Evolutionary conservation across 208 protist species (phyloP), one percentile per base, ranked within the genome.

Genomic region (Lotmaria passim): DNA sequence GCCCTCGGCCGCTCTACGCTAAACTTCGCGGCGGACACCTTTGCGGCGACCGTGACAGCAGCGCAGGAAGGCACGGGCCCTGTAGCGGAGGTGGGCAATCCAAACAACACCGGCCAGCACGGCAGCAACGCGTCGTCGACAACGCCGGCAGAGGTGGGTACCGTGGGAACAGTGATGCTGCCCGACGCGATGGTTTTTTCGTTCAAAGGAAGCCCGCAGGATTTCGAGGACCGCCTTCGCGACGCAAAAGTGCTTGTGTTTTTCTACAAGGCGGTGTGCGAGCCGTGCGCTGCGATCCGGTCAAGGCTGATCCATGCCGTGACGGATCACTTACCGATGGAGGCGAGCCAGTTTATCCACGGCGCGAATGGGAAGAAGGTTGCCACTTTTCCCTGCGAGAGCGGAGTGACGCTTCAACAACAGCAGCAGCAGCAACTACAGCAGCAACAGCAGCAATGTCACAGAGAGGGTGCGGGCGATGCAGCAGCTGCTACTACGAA

Each of bases 231-330:
- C 0, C 47, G 75, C 21, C 69, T 93, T 0, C 75, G 74, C 2
- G 28, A 55, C 3, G 79, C 74, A 17, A 61, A 69, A 6, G 78
- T 78, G 2, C 41, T 97, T 7, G 85, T 96, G 28, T 93, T 93
- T 48, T 96, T 96, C 62, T 92, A 92, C 75, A 90, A 88, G 23
- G 41, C 75, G 12, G 79, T 78, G 41, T 94, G 91, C 48, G 82
- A 58, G 17, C 89, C 87, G 3, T 96, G 90, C 71, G 57, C 73
- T 26, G 64, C 55, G 23, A 81, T 96, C 28, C 73, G 86, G 1
- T 69, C 73, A 3, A 70, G 73, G 50, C 55, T 97, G 41, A 80
- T 76, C 17, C 55, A 64, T 52, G 66, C 62, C 15, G 65, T 87
- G 57, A 57, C 66, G 23, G 72, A 74, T 30, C 60, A 46, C 52